Base-by-base conservation (phyloP, 1,284 basidiomycete species). In the Rhodotorula sp. region DNA sequence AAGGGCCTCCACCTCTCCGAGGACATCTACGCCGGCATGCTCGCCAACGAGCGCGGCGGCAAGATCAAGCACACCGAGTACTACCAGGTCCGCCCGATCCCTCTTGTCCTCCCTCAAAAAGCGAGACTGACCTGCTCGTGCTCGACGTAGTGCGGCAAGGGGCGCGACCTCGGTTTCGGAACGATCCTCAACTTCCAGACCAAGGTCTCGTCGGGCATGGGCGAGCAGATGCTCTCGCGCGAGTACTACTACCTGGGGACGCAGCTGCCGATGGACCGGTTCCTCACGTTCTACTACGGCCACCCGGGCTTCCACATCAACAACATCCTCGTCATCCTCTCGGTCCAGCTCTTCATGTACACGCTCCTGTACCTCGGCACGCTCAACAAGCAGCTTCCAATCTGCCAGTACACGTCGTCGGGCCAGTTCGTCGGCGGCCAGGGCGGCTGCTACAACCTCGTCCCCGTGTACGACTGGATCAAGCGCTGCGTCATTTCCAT, bases 1-100 rank as follows among this genome's bases (percentile, higher is more conserved):
- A 99, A 99, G 84, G 96, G 96, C 76, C 84, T 99, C 29, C 97
- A 99, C 82, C 83, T 99, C 74, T 98, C 98, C 85, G 96, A 99
- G 83, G 97, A 99, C 88, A 99, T 99, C 80, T 99, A 95, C 82
- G 96, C 97, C 44, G 96, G 97, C 80, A 99, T 99, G 92, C 97
- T 90, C 79, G 97, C 96, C 12, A 92, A 98, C 80, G 95, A 94
- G 70, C 91, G 96, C 65, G 97, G 97, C 59, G 96, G 91, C 63
- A 87, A 92, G 74, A 99, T 99, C 88, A 99, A 99, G 86, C 97
- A 99, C 81, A 96, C 93, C 66, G 97, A 99, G 84, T 99, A 98
- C 84, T 98, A 96, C 83, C 86, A 87, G 77, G 70, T 72, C n/a
- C 36, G 70, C 59, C 10, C 53, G 7, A 8, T 15, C 37, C 37